These are phyloP conservation scores for Aspergillus indologenus DNA, from an alignment of 495 filamentous ascomycete genomes.

Conservation along the genomic window DNA sequence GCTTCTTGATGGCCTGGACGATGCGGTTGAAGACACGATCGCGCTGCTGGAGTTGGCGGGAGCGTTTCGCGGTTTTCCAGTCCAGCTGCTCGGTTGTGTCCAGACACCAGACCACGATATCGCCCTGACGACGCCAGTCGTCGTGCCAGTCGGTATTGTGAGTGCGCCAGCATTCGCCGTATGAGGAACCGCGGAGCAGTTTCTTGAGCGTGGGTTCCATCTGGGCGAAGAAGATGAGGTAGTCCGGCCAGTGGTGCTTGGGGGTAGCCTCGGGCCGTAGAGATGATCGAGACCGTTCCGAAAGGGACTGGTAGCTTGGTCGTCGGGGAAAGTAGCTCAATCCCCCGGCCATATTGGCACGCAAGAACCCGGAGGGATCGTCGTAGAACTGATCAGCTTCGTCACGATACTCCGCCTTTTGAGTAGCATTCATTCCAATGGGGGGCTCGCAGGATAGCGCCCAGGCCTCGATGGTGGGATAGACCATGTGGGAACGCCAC, in stretches of 20 bases:
- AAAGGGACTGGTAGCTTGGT: conserved; percentile 29
- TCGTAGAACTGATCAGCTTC: conserved; percentile 90
- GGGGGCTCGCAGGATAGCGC: conserved; percentile 92
- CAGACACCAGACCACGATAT: conserved; percentile 79
- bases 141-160: conserved; percentile 86
- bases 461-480: conserved; percentile 73
- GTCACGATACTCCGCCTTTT: conserved; percentile 67
- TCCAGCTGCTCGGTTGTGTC: conserved; percentile 34
- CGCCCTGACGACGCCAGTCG: conserved; percentile 79
- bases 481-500: conserved; percentile 86
- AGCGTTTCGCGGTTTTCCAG: conserved; percentile 28
- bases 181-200: conserved; percentile 54
- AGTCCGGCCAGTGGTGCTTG: conserved; percentile 54
- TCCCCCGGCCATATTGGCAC: conserved; percentile 43
- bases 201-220: conserved; percentile 50
- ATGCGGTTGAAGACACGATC: conserved; percentile 41
- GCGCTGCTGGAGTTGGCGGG: conserved; percentile 23
- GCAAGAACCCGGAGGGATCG: conserved; percentile 60
- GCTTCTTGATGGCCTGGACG: conserved; percentile 27
- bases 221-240: conserved; percentile 63
- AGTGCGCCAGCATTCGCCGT: conserved; percentile 65
- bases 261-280: conserved; percentile 3
- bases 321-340: conserved; percentile 39
- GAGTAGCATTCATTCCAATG: conserved; percentile 54
- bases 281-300: conserved; percentile 4